Base-by-base conservation (phyloP, 2,329 filamentous ascomycete species). In the Ophiostoma himal-ulmi region DNA sequence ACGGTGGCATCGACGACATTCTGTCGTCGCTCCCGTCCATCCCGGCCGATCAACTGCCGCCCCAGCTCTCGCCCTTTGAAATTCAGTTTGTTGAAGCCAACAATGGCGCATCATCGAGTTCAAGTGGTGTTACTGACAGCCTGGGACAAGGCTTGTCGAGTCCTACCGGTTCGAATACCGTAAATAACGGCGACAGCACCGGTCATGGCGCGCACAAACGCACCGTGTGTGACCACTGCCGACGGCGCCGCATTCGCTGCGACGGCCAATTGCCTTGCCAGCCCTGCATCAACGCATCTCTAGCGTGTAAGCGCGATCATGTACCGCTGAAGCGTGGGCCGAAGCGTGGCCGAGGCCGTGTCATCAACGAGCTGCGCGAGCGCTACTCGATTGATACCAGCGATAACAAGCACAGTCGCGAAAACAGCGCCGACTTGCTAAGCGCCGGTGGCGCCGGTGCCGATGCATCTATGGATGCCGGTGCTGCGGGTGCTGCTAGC, bases 241-340 rank as follows among this genome's bases (percentile, higher is more conserved):
- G 81, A 69, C 76, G 80, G 73, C 77, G 81, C 73, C 77, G 81
- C 82, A 82, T 83, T 48, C 78, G 81, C 68, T 83, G 82, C 74
- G 81, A 83, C 75, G 81, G 81, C 68, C 75, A 78, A 68, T 80
- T 79, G 67, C 85, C 86, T 5, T 89, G 87, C 79, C 85, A 86
- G 77, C 88, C 88, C 75, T 89, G 87, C 77, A 78, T 82, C 69
- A 83, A 84, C 71, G 85, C 86, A 39, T 83, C 84, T 34, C 81
- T 89, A 72, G 82, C 80, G n/a, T 89, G 87, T 79, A 89, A 86
- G 73, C 86, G 87, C 77, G 87, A 89, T 75, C 86, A 88, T 75
- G 83, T 89, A 62, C 87, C 87, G 17, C 85, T 87, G 77, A 88
- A 88, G 78, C 85, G 88, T 74, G 87, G 87, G 2, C 87, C 87